Evolutionary conservation across 1,139 yeast species (phyloP).

Genomic region (Diutina siamensis): DNA sequence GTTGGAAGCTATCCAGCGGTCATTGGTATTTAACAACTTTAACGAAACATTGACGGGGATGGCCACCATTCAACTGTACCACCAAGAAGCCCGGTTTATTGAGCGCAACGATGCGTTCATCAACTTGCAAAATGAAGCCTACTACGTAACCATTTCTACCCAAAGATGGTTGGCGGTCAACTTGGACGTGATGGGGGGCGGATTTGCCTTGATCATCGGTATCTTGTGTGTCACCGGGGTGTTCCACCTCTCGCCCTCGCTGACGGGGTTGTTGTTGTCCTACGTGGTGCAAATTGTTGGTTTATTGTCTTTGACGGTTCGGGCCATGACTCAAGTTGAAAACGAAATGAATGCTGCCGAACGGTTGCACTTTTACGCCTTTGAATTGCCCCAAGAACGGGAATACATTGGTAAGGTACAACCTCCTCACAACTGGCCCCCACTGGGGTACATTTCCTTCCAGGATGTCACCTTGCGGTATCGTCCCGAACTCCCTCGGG

Average conservation of each 20-base stretch:
- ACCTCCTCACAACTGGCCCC: slow-evolving; percentile 53
- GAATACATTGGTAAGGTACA: slow-evolving; percentile 16
- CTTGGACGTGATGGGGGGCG: slow-evolving; percentile 27
- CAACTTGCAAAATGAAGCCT: slow-evolving; percentile 63
- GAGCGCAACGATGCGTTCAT: slow-evolving; percentile 36
- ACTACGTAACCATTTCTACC: slow-evolving; percentile 50
- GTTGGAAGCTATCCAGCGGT: slow-evolving; percentile 33
- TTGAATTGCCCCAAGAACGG: slow-evolving; percentile 12
- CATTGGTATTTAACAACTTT: slow-evolving; percentile 34
- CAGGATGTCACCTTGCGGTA: slow-evolving; percentile 52
- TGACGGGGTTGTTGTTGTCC: slow-evolving; percentile 12
- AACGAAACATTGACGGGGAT: slow-evolving; percentile 36
- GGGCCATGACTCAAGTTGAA: slow-evolving; percentile 12
- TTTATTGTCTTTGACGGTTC: slow-evolving; percentile 10
- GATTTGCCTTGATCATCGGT: slow-evolving; percentile 9
- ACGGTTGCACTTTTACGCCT: slow-evolving; percentile 12
- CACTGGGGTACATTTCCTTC: slow-evolving; percentile 41
- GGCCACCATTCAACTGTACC: slow-evolving; percentile 30
- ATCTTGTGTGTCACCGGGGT: slow-evolving; percentile 11
- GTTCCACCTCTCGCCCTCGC: slow-evolving; percentile 11
- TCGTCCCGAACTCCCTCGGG: slow-evolving; percentile 66
- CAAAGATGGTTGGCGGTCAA: slow-evolving; percentile 74
- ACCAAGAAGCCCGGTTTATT: slow-evolving; percentile 34
- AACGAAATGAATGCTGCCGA: slow-evolving; percentile 13
- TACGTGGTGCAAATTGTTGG: slow-evolving; percentile 12